Conservation (phyloP, 2,329 filamentous ascomycete genomes). For the Colletotrichum melonis region DNA sequence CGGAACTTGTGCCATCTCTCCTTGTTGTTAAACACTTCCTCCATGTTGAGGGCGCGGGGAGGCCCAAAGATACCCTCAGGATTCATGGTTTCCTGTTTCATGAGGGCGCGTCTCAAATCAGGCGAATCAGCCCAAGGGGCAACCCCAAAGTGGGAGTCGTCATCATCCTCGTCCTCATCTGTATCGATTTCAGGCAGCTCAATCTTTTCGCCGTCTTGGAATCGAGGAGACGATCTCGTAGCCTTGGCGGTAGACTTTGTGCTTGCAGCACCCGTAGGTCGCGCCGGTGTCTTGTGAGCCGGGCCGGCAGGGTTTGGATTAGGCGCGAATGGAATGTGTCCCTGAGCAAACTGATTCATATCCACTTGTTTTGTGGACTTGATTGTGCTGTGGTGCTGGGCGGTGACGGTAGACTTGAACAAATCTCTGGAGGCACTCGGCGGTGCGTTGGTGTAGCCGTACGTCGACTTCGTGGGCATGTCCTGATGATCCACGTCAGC, state of each 20-base stretch:
- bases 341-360: constrained; percentile 88
- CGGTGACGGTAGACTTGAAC: constrained; percentile 74
- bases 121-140: constrained; percentile 92
- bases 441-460: constrained; percentile 72
- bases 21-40: constrained; percentile 94
- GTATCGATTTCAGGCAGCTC: constrained; percentile 95
- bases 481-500: constrained; percentile 57
- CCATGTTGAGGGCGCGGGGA: constrained; percentile 89
- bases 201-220: constrained; percentile 90
- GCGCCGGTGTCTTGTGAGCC: constrained; percentile 78
- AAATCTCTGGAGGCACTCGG: constrained; percentile 65
- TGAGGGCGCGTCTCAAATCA: constrained; percentile 79
- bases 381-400: constrained; percentile 73
- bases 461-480: constrained; percentile 67
- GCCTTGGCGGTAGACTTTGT: constrained; percentile 70
- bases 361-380: constrained; percentile 79
- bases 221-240: constrained; percentile 80
- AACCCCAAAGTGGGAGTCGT: constrained; percentile 65
- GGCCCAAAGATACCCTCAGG: constrained; percentile 89
- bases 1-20: constrained; percentile 89
- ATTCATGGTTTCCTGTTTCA: constrained; percentile 86
- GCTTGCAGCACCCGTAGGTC: constrained; percentile 57
- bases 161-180: constrained; percentile 79
- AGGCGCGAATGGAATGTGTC: constrained; percentile 89
- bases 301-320: constrained; percentile 66